Percentiles rank a stretch among this genome's conserved stretches.
Evolutionary conservation across 129 eudicot genomes (phyloP).

Genomic region (Smallanthus sonchifolius): DNA sequence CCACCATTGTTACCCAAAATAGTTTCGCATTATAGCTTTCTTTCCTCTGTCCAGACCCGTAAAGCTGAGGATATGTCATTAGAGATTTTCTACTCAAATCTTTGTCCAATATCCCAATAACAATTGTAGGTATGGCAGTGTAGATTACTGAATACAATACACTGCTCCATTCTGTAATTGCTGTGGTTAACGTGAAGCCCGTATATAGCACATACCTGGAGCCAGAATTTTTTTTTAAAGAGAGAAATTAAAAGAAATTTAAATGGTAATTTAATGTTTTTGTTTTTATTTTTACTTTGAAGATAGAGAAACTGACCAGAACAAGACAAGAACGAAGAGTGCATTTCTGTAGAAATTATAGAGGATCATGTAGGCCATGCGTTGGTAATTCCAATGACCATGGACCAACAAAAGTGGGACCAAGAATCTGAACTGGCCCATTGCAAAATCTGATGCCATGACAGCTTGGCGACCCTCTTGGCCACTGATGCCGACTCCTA

Average conservation of each 20-base stretch:
- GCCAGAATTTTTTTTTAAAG: neutral
- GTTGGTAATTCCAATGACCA: slow-evolving; percentile 99
- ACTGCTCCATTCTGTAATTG: slow-evolving; percentile 95
- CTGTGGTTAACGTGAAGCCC: slow-evolving; percentile 75
- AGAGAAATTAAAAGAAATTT: neutral
- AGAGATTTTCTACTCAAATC: slow-evolving; percentile 73
- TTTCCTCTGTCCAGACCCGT: slow-evolving; percentile 82
- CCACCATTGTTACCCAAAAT: slow-evolving; percentile 80
- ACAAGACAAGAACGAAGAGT: slow-evolving; percentile 71
- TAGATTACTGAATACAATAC: slow-evolving; percentile 82
- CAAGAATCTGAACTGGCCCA: slow-evolving; percentile 95
- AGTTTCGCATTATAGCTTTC: slow-evolving; percentile 64
- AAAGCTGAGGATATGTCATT: slow-evolving; percentile 66
- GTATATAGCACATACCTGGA: slow-evolving; percentile 81
- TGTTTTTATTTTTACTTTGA: neutral
- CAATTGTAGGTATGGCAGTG: slow-evolving; percentile 80
- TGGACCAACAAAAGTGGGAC: slow-evolving; percentile 88
- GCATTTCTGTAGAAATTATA: slow-evolving; percentile 97
- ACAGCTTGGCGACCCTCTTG: slow-evolving; percentile 99
- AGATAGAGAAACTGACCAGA: slow-evolving; percentile 59
- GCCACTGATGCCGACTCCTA: slow-evolving; percentile 96
- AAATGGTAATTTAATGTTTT: neutral
- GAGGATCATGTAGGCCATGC: slow-evolving; percentile 87
- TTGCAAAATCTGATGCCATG: slow-evolving; percentile 98
- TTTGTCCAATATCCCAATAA: slow-evolving; percentile 86